phyloP scores from a whole-genome alignment of 2,329 filamentous ascomycete species.

The Neofusicoccum parvum region DNA sequence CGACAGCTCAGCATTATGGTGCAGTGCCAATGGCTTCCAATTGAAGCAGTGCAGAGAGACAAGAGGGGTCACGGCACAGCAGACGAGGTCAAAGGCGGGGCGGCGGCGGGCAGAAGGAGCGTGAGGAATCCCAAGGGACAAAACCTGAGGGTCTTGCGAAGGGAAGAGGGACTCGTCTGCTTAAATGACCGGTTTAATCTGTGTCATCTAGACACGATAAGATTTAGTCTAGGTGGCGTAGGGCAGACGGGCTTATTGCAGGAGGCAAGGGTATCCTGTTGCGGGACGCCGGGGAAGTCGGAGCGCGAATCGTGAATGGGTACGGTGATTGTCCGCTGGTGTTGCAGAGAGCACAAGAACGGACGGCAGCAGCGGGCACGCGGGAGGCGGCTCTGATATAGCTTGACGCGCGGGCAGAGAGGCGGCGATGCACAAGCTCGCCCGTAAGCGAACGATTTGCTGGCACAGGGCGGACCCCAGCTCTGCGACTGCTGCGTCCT shows the following conservation, averaged over 20 bases:
- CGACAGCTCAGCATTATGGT: slow-evolving; percentile 17
- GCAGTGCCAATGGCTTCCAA: slow-evolving; percentile 15
- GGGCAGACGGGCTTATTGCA: slow-evolving; percentile 22
- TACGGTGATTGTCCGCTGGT: slow-evolving; percentile 13
- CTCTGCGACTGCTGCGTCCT: slow-evolving; percentile 18
- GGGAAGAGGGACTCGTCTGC: slow-evolving; percentile 14
- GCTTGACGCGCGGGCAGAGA: slow-evolving; percentile 16
- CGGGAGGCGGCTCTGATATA: slow-evolving; percentile 21
- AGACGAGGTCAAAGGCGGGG: background rate
- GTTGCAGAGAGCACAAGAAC: slow-evolving; percentile 19
- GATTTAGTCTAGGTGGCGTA: slow-evolving; percentile 22
- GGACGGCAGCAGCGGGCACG: slow-evolving; percentile 19
- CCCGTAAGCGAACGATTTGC: slow-evolving; percentile 21
- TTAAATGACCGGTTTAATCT: slow-evolving; percentile 21
- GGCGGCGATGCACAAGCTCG: slow-evolving; percentile 13
- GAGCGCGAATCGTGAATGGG: slow-evolving; percentile 19
- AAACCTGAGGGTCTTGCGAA: slow-evolving; percentile 8
- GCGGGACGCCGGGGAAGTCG: slow-evolving; percentile 20
- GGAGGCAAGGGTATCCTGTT: slow-evolving; percentile 21
- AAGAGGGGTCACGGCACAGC: background rate
- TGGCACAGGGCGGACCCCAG: slow-evolving; percentile 21
- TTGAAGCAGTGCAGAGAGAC: slow-evolving; percentile 2
- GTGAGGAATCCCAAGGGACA: slow-evolving; percentile 16
- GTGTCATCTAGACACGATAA: slow-evolving; percentile 23
- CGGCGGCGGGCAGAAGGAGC: slow-evolving; percentile 5